Evolutionary conservation across 1,139 yeast genomes (phyloP).

Genomic region (Saccharomycopsis crataegensis): DNA sequence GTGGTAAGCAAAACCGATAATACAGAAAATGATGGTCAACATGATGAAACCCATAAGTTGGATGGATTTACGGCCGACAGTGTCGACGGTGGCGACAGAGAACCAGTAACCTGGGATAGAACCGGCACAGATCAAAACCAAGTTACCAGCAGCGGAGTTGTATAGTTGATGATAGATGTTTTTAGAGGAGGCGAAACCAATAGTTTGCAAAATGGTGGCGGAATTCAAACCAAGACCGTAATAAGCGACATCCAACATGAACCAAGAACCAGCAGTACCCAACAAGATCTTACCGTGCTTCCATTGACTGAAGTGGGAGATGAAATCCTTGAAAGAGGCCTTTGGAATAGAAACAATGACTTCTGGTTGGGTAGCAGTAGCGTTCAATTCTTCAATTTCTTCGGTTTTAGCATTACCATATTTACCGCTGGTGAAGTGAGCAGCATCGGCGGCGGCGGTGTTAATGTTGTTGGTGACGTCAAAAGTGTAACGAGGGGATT

Average conservation of each 20-base stretch:
- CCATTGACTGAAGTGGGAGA: conserved; percentile 77
- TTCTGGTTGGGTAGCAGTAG: conserved; percentile 33
- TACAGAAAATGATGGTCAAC: conserved; percentile 61
- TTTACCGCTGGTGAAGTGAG: conserved; percentile 40
- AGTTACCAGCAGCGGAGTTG: conserved; percentile 81
- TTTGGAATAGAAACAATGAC: conserved; percentile 31
- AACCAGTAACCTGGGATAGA: conserved; percentile 89
- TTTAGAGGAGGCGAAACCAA: conserved; percentile 63
- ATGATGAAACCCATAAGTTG: conserved; percentile 68
- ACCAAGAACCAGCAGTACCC: conserved; percentile 98
- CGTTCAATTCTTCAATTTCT: conserved; percentile 34
- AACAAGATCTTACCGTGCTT: conserved; percentile 74
- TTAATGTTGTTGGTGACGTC: conserved; percentile 60
- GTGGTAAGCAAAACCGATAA: conserved; percentile 75
- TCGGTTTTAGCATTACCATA: conserved; percentile 38
- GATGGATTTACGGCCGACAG: conserved; percentile 73
- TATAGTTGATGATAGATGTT: conserved; percentile 59
- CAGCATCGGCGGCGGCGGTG: conserved; percentile 56
- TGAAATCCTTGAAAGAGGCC: conserved; percentile 52
- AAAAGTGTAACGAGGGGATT: conserved; percentile 82
- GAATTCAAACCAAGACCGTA: conserved; percentile 83
- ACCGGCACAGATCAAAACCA: conserved; percentile 87
- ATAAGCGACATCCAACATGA: conserved; percentile 90
- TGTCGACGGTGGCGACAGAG: conserved; percentile 69
- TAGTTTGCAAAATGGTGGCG: conserved; percentile 73